Percentiles rank a stretch among this genome's conserved stretches.
Evolutionary conservation across 495 filamentous ascomycete species (phyloP).

Genomic region (Hypoxylon rickii): DNA sequence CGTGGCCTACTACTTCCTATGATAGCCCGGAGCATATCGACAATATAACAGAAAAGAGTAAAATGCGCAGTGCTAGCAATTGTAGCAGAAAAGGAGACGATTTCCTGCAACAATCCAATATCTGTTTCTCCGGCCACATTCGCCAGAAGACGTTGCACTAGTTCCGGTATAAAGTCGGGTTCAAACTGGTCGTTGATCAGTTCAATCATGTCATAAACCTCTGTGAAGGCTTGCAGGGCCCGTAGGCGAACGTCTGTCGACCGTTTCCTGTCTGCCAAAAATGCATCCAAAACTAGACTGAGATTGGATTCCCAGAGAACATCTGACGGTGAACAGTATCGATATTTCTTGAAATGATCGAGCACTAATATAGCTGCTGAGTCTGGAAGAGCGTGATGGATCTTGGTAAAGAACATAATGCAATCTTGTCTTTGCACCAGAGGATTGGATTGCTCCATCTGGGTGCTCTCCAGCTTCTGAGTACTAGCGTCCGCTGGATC

Average conservation of each 20-base stretch:
- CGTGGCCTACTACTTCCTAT: slow-evolving; percentile 46
- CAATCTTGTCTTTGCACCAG: slow-evolving; percentile 64
- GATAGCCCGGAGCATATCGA: slow-evolving; percentile 52
- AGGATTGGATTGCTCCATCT: slow-evolving; percentile 38
- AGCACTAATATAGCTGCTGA: slow-evolving; percentile 62
- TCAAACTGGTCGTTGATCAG: slow-evolving; percentile 57
- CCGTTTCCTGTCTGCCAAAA: slow-evolving; percentile 67
- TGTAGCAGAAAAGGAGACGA: slow-evolving; percentile 53
- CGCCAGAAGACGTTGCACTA: slow-evolving; percentile 52
- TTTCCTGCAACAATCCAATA: slow-evolving; percentile 54
- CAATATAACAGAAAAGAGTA: slow-evolving; percentile 56
- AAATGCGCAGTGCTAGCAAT: slow-evolving; percentile 54
- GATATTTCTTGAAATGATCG: slow-evolving; percentile 61
- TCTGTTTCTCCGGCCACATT: slow-evolving; percentile 61
- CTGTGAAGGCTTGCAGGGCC: slow-evolving; percentile 69
- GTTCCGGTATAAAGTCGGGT: slow-evolving; percentile 44
- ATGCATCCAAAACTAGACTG: slow-evolving; percentile 62
- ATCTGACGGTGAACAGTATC: slow-evolving; percentile 73
- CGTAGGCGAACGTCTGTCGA: slow-evolving; percentile 68
- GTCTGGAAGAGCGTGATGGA: slow-evolving; percentile 61
- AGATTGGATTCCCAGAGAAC: slow-evolving; percentile 68
- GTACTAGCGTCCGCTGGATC: slow-evolving; percentile 3
- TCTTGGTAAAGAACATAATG: slow-evolving; percentile 69
- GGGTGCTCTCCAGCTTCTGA: slow-evolving; percentile 14
- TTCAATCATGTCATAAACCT: slow-evolving; percentile 65